These are phyloP conservation scores for Jaapia argillacea DNA, from an alignment of 768 basidiomycete genomes.

Conservation along the genomic window DNA sequence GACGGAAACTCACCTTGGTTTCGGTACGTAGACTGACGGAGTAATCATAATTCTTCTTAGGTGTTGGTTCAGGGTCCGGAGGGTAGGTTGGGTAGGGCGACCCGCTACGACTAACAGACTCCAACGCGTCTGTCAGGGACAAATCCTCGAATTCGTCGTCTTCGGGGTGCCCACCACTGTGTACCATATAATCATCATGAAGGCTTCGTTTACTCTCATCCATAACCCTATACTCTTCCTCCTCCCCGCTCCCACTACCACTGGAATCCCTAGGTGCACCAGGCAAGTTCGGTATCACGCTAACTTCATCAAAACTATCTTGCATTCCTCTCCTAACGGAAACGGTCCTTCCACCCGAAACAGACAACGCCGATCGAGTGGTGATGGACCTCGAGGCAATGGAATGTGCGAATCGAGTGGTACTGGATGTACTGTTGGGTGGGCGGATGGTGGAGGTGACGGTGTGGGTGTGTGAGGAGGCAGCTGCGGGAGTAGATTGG, in stretches of 20 bases:
- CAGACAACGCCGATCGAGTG: constrained; percentile 5
- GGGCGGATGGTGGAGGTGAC: constrained; percentile 40
- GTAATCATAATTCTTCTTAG: constrained; percentile 21
- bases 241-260: constrained; percentile 16
- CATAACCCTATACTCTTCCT: constrained; percentile 7
- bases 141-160: constrained; percentile 13
- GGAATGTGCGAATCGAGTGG: constrained; percentile 41
- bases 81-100: constrained; percentile 10
- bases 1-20: constrained; percentile 14
- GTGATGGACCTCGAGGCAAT: constrained; percentile 30
- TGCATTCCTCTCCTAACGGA: constrained; percentile 5
- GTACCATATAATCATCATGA: constrained; percentile 14
- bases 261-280: constrained; percentile 9
- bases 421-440: constrained; percentile 40
- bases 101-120: constrained; percentile 16
- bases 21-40: constrained; percentile 23
- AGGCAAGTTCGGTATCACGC: constrained; percentile 19
- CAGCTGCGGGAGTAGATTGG: constrained; percentile 60
- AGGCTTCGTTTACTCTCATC: too few relatives aligned
- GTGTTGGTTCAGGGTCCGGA: constrained; percentile 7
- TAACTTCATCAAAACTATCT: constrained; percentile 23
- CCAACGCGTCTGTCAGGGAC: constrained; percentile 16
- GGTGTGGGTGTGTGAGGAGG: constrained; percentile 32
- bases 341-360: constrained; percentile 10
- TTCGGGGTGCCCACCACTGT: too few relatives aligned